Evolutionary conservation across 2,329 filamentous ascomycete species (phyloP).

Genomic region (Helminthosporium solani): DNA sequence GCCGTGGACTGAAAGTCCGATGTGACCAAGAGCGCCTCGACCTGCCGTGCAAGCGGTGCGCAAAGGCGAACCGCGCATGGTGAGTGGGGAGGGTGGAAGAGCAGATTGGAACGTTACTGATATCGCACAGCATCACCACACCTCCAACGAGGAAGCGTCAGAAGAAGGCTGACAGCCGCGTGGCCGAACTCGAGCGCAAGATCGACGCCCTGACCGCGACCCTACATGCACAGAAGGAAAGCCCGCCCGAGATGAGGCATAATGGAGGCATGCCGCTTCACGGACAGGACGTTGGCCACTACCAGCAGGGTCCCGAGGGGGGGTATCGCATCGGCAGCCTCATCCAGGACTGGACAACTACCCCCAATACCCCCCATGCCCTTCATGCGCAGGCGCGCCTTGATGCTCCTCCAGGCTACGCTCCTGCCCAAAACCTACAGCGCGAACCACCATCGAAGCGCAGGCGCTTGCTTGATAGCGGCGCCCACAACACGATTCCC

Average conservation of each 20-base stretch:
- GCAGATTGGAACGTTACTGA: background rate
- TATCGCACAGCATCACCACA: conserved; percentile 50
- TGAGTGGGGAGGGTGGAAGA: conserved; percentile 48
- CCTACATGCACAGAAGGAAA: conserved; percentile 59
- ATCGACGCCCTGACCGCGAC: conserved; percentile 85
- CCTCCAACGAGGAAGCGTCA: conserved; percentile 75
- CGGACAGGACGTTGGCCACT: conserved; percentile 9
- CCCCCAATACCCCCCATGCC: no score
- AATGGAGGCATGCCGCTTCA: conserved; percentile 27
- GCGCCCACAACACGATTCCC: conserved; percentile 36
- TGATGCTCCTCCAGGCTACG: conserved; percentile 35
- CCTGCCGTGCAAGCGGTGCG: conserved; percentile 65
- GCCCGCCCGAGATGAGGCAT: conserved; percentile 20
- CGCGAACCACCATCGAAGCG: conserved; percentile 36
- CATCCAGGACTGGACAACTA: conserved; percentile 35
- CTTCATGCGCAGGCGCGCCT: conserved; percentile 14
- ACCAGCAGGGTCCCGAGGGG: conserved; percentile 22
- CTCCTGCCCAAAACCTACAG: conserved; percentile 32
- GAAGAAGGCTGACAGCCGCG: conserved; percentile 87
- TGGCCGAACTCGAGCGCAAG: conserved; percentile 89
- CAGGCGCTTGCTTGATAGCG: conserved; percentile 29
- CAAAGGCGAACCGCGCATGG: conserved; percentile 76
- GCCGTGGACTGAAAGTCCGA: conserved; percentile 61
- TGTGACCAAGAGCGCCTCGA: conserved; percentile 75
- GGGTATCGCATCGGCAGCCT: conserved; percentile 28